Evolutionary conservation across 345 rosid species (phyloP), one percentile per base, ranked within the genome.

Genomic region (Carallia brachiata): DNA sequence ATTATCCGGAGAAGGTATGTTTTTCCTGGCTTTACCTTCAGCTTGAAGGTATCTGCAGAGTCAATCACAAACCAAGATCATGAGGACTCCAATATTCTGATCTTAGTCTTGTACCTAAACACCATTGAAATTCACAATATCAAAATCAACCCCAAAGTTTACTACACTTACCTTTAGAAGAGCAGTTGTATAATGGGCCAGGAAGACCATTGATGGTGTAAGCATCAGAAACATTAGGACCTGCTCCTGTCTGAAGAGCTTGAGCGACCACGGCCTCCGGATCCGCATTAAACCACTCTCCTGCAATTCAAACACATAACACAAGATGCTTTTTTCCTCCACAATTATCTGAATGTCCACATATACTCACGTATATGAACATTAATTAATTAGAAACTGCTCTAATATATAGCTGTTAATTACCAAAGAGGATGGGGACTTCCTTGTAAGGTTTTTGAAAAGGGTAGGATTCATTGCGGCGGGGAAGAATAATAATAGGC

Each of bases 181-280:
- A 75, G 54, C 79, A 75, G 44, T 75, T 75, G 63, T 75, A 75
- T 30, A 70, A 32, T 27, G 75, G 75, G 15, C 79, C 79, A 2
- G 79, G 79, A 23, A 75, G 63, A 50, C 79, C 79, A 66, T 75
- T 75, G 36, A 75, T 75, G 8, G 79, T 75, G 37, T 70, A 75
- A 28, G 79, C 79, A 70, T 75, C 71, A 1, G 79, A 75, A 52
- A 75, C 67, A 53, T 75, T 75, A 2, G 79, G 79, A 19, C 62
- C 79, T 52, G 36, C 79, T 5, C 79, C 79, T 6, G 67, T 70
- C 48, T 75, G 79, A 52, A 75, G 70, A 30, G 79, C 75, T 53
- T 75, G 79, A 3, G 74, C 67, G 54, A 75, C 70, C 9, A 75
- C 48, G 39, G 79, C 75, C 62, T 75, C 79, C 0, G 79, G 74